phyloP scores from a whole-genome alignment of 2,329 filamentous ascomycete species.

The Sporothrix curviconia region DNA sequence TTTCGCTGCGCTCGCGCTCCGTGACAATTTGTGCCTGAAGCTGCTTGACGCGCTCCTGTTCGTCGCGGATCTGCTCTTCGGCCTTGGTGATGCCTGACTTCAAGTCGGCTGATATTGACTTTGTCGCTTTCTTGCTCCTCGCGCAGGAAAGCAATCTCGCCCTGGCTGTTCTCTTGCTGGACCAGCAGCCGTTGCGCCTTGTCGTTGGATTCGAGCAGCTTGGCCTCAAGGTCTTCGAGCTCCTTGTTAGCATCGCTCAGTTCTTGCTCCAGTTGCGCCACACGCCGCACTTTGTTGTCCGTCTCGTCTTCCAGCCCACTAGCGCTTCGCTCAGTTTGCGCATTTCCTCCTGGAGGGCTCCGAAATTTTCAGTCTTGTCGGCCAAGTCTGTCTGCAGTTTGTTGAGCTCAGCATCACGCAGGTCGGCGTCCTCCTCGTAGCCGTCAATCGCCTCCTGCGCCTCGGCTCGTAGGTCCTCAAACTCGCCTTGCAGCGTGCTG shows the following conservation, averaged over 20 bases:
- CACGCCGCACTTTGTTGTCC: conserved; percentile 67
- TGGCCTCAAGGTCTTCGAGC: conserved; percentile 76
- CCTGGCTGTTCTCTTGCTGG: conserved; percentile 85
- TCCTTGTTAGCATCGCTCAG: conserved; percentile 79
- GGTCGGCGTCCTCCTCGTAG: conserved; percentile 65
- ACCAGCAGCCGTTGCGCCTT: conserved; percentile 85
- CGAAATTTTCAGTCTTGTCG: conserved; percentile 78
- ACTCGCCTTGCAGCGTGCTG: conserved; percentile 47
- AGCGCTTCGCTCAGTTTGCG: conserved; percentile 82
- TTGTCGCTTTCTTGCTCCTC: conserved; percentile 98
- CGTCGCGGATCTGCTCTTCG: conserved; percentile 75
- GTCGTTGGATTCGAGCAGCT: conserved; percentile 74
- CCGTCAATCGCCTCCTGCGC: conserved; percentile 61
- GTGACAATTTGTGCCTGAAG: conserved; percentile 68
- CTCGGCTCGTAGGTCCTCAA: conserved; percentile 54
- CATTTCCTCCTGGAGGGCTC: conserved; percentile 89
- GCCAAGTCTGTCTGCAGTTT: conserved; percentile 65
- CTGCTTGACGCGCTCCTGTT: conserved; percentile 69
- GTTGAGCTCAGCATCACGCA: conserved; percentile 64
- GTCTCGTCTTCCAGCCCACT: conserved; percentile 86
- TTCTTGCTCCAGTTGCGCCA: conserved; percentile 77
- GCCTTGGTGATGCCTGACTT: conserved; percentile 72
- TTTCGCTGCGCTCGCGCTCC: conserved; percentile 80
- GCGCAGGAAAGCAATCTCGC: conserved; percentile 87
- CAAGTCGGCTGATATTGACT: conserved; percentile 92